Evolutionary conservation across 2,329 filamentous ascomycete genomes (phyloP).

Genomic region (Helminthosporium solani): DNA sequence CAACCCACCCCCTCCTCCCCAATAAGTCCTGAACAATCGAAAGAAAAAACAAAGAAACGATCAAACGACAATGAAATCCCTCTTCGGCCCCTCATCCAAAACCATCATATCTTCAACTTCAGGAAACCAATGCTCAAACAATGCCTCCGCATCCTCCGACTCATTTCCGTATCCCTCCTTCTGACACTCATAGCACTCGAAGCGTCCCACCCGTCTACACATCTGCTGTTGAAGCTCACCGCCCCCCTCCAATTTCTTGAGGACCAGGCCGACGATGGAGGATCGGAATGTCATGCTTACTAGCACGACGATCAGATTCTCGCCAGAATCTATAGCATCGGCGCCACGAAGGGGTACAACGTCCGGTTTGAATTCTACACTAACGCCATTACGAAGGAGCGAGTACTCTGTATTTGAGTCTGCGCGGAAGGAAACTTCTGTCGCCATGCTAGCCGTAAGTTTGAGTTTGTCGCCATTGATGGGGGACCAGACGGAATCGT

Average conservation of each 20-base stretch:
- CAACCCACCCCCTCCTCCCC: no score
- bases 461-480: constrained; percentile 30
- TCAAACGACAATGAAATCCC: constrained; percentile 33
- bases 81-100: constrained; percentile 32
- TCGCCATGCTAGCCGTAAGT: constrained; percentile 37
- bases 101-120: constrained; percentile 40
- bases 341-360: constrained; percentile 27
- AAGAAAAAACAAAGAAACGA: background rate
- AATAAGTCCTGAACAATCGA: no score
- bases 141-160: constrained; percentile 37
- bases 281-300: constrained; percentile 41
- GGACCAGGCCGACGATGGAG: constrained; percentile 36
- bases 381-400: constrained; percentile 29
- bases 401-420: constrained; percentile 20
- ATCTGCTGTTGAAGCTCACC: constrained; percentile 6
- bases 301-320: constrained; percentile 34
- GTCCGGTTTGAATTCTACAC: constrained; percentile 37
- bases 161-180: constrained; percentile 27
- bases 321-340: constrained; percentile 28
- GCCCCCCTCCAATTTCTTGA: constrained; percentile 25
- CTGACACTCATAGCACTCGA: constrained; percentile 41
- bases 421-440: constrained; percentile 29
- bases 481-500: constrained; percentile 31
- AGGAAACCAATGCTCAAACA: constrained; percentile 40
- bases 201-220: constrained; percentile 35